phyloP scores from a whole-genome alignment of 176 grass and related monocot species.

The Musa acuminata region DNA sequence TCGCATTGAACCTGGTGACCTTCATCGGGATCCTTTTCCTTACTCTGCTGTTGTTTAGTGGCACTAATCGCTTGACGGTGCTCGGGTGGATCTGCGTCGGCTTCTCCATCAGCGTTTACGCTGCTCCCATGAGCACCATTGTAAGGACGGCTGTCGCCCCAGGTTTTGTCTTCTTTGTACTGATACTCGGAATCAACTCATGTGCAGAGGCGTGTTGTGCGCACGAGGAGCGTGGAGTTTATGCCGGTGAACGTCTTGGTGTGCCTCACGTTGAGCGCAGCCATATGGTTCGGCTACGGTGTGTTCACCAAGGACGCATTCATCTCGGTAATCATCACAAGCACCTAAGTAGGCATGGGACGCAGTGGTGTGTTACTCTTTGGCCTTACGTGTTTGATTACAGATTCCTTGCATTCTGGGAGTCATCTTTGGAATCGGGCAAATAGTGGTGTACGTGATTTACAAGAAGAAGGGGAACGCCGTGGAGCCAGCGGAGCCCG shows the following conservation, averaged over 20 bases:
- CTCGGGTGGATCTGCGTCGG: constrained; percentile 71
- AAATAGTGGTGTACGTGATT: constrained; percentile 61
- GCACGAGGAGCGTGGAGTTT: constrained; percentile 68
- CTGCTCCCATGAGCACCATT: constrained; percentile 76
- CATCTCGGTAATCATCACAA: constrained; percentile 35
- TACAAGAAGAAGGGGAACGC: constrained; percentile 32
- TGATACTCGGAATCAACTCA: too few species aligned
- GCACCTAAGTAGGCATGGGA: too few species aligned
- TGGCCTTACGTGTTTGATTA: too few species aligned
- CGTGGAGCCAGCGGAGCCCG: neutral
- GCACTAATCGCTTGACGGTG: constrained; percentile 38
- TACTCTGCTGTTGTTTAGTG: constrained; percentile 30
- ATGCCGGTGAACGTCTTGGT: constrained; percentile 74
- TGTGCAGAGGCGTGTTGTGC: constrained; percentile 54
- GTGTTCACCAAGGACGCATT: constrained; percentile 75
- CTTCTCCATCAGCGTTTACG: constrained; percentile 81
- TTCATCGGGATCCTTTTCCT: constrained; percentile 40
- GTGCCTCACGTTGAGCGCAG: constrained; percentile 53
- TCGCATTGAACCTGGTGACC: constrained; percentile 50
- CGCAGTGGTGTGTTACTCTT: too few species aligned
- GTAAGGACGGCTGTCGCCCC: constrained; percentile 24
- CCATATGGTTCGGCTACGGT: constrained; percentile 70
- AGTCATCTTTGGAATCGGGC: constrained; percentile 56
- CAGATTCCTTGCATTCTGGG: constrained; percentile 69
- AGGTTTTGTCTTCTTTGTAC: neutral